Conservation (phyloP, 257 asterid genomes). For the Jaltomata sinuosa region DNA sequence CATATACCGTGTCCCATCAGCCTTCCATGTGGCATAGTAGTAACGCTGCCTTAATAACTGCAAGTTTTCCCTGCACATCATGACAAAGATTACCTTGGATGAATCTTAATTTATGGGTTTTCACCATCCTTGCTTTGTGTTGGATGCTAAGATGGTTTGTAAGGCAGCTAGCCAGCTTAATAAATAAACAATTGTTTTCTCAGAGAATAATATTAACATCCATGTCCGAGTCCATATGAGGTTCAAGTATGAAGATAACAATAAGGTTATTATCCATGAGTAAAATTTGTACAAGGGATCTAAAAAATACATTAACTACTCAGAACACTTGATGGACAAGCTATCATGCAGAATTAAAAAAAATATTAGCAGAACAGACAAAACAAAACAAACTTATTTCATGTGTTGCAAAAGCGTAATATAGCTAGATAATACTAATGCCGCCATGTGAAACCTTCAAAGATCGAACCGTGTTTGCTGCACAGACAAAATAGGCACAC, state of each 20-base stretch:
- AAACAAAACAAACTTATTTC: not conserved
- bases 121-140: not conserved
- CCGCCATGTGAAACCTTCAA: not conserved
- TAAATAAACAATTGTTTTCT: not conserved
- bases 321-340: not conserved
- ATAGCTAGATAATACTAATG: not conserved
- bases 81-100: not conserved
- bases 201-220: not conserved
- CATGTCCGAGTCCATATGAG: not conserved
- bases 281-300: not conserved
- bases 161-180: not conserved
- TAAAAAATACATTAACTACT: not conserved
- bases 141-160: not conserved
- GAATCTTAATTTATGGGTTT: not conserved
- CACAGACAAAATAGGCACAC: not conserved
- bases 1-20: constrained; percentile 99
- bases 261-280: not conserved
- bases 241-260: not conserved
- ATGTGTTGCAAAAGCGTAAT: not conserved
- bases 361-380: not conserved
- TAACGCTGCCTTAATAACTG: constrained; percentile 86
- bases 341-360: not conserved
- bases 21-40: constrained; percentile 99
- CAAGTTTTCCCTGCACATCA: constrained; percentile 69
- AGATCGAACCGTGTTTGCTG: not conserved